phyloP scores from a whole-genome alignment of 2,329 filamentous ascomycete species.

The Nothophaeocryptopus gaeumannii region DNA sequence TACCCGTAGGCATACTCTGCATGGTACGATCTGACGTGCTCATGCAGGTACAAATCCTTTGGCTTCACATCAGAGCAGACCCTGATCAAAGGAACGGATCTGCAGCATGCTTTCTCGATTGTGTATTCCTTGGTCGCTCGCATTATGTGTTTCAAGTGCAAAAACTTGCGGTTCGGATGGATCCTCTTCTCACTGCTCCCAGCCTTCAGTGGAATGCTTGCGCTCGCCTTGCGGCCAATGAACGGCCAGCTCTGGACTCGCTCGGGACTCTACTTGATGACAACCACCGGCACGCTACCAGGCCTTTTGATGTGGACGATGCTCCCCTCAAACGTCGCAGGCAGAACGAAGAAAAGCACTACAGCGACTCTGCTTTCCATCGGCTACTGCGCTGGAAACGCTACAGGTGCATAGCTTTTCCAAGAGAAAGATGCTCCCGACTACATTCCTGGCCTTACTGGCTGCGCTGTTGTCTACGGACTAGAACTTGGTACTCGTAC shows the following conservation, averaged over 20 bases:
- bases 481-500: constrained; percentile 7
- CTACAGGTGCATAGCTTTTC: constrained; percentile 46
- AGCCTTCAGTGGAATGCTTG: constrained; percentile 9
- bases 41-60: constrained; percentile 3
- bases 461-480: constrained; percentile 32
- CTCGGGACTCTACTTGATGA: constrained; percentile 12
- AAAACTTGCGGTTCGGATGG: constrained; percentile 8
- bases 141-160: constrained; percentile 6
- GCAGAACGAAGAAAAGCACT: constrained; percentile 45
- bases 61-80: constrained; percentile 12
- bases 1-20: no score
- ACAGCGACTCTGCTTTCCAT: constrained; percentile 45
- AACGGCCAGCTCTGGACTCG: neutral
- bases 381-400: constrained; percentile 47
- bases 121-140: constrained; percentile 5
- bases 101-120: constrained; percentile 8
- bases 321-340: constrained; percentile 43
- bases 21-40: no score
- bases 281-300: constrained; percentile 6
- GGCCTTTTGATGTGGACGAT: constrained; percentile 12
- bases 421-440: constrained; percentile 42
- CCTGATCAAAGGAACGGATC: constrained; percentile 4
- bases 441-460: constrained; percentile 42
- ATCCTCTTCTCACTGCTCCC: constrained; percentile 8
- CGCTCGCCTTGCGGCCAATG: constrained; percentile 5